Conservation (phyloP, 2,329 filamentous ascomycete species). For the Apiospora malaysiana region DNA sequence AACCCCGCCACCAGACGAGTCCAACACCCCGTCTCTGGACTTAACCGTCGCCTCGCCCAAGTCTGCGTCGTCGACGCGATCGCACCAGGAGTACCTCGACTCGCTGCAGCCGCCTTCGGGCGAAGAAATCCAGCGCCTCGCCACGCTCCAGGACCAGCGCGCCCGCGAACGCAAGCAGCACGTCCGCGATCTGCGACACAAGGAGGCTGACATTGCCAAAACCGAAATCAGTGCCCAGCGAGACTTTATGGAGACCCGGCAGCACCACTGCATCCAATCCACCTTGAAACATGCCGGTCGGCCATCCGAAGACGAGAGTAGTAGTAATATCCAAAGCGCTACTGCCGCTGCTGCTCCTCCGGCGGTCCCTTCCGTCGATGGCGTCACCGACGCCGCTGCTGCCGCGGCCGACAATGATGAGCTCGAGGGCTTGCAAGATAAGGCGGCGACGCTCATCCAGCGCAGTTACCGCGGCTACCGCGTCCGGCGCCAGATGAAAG, state of each 20-base stretch:
- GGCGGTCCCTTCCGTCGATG: slow-evolving; percentile 24
- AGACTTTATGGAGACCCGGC: slow-evolving; percentile 42
- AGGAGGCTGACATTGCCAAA: slow-evolving; percentile 28
- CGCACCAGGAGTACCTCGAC: slow-evolving; percentile 54
- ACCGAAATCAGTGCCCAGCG: slow-evolving; percentile 37
- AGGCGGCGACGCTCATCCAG: slow-evolving; percentile 66
- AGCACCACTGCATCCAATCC: slow-evolving; percentile 30
- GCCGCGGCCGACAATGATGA: slow-evolving; percentile 29
- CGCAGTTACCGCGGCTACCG: slow-evolving; percentile 81
- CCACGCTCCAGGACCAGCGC: slow-evolving; percentile 53
- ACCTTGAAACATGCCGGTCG: slow-evolving; percentile 17
- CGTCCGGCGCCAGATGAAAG: slow-evolving; percentile 71
- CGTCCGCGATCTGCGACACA: slow-evolving; percentile 42
- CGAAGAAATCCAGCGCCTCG: slow-evolving; percentile 55
- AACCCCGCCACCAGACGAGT: slow-evolving; percentile 30
- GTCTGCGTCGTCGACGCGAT: slow-evolving; percentile 28
- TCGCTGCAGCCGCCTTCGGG: slow-evolving; percentile 54
- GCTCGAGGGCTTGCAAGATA: slow-evolving; percentile 34
- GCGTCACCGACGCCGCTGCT: slow-evolving; percentile 23
- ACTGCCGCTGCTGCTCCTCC: slow-evolving; percentile 20
- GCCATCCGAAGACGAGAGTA: slow-evolving; percentile 26
- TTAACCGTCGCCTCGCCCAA: slow-evolving; percentile 31
- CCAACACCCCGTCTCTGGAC: slow-evolving; percentile 30
- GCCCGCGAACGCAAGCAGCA: slow-evolving; percentile 52
- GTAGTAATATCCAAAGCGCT: neutral